Evolutionary conservation across 129 eudicot genomes (phyloP), one percentile per base, ranked within the genome.

Genomic region (Chrysanthemum makinoi): DNA sequence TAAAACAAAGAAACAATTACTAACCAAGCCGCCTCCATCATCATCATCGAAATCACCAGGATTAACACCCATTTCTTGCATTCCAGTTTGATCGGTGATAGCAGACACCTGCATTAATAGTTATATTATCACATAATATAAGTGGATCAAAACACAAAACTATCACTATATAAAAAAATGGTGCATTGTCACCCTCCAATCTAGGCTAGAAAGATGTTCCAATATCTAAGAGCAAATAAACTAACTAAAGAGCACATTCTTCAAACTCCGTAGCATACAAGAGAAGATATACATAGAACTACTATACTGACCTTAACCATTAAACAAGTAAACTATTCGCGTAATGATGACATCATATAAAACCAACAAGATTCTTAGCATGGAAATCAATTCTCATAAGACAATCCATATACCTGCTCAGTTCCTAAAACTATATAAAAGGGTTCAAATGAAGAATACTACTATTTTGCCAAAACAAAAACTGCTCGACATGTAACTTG

Each of bases 11-110:
- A 65, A 53, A 48, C 35, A 39, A 33, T 72, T 49, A 75, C 94
- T 81, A 61, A 91, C 97, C 96, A 88, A 77, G 63, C 97, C 97
- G 26, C 85, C 86, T 10, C 97, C 94, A 67, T 91, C 97, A 70
- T 88, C 96, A 75, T 91, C 97, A 73, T 91, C 96, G 11, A 91
- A 81, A 76, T 91, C 96, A 70, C 87, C 91, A 74, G 91, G 75
- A 76, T 86, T 86, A 47, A 78, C 88, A 57, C 96, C 97, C 60
- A 77, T 65, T 64, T 91, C 91, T 86, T 88, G 97, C 82, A 84
- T 80, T 75, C 91, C 91, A 77, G 87, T 70, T 72, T 88, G 94
- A 82, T 91, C 97, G 50, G 97, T 86, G 47, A 88, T 82, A 48
- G 91, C 88, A 47, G 96, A 88, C 10, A 91, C 97, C 97, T 91